Base-by-base conservation (phyloP, 768 basidiomycete genomes). In the Suillus luteus region DNA sequence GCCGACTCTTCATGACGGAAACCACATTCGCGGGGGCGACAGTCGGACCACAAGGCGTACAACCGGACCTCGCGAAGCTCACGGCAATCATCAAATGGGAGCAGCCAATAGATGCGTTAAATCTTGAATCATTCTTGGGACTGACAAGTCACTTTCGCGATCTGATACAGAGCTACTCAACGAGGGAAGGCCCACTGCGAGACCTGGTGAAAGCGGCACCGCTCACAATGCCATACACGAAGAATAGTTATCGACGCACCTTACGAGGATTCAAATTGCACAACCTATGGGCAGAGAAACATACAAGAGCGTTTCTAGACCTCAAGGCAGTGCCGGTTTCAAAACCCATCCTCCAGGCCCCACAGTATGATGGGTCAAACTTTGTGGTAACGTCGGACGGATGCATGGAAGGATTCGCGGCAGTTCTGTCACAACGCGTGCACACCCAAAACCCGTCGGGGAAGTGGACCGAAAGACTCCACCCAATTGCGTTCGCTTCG, bases 81-180 rank as follows among this genome's bases (percentile, higher is more conserved):
- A 74, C 73, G 1, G 75, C 79, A 0, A 73, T 82, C 3, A 74
- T 81, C 1, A 62, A 77, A 1, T 79, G 76, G 75, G 54, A 61
- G 31, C 55, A 38, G 51, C 80, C 80, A 2, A 15, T 59, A 17
- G 65, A 75, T 37, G 68, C 71, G 1, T 65, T 65, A 0, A 66
- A 78, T 15, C 64, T 82, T 4, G 61, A 65, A 5, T 68, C 68
- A 3, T 82, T 82, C 66, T 38, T 79, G 6, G 76, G 80, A 0
- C 67, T 41, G 5, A 41, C 40, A 1, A 41, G 40, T 6, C 40
- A 41, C 5, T 41, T 41, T 5, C 5, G 6, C 0, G 59, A 70
- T 19, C 62, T 80, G 0, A 75, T 81, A 54, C 61, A 70, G 44
- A 70, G 69, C n/a, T 83, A 81, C 49, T 68, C 79, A 0, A 59